Base-by-base conservation (phyloP, 2,329 filamentous ascomycete species). In the Colletotrichum kahawae region DNA sequence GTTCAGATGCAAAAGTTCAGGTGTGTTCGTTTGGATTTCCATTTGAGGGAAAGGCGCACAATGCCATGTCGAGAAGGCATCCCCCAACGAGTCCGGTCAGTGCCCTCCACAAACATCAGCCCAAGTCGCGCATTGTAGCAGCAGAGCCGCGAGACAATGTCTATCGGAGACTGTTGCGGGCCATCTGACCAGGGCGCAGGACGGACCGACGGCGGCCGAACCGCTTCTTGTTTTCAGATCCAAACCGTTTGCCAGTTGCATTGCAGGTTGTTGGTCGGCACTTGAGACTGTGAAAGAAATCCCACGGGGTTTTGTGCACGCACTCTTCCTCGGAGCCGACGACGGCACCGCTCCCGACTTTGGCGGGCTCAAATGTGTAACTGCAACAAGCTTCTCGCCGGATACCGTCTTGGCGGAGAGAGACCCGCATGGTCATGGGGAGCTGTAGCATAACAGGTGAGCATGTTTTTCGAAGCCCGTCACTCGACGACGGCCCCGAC, bases 1-100 rank as follows among this genome's bases (percentile, higher is more conserved):
- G 69, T 72, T 72, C 68, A 75, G 72, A 75, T 48, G 63, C 24
- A 57, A 31, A 67, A 57, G 29, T 72, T 36, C 21, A 72, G 48
- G 34, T 21, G n/a, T 59, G 38, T 48, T 72, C 69, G 72, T 36
- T 64, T 72, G 68, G 34, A 54, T 75, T 75, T 63, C 63, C 57
- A 29, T n/a, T 54, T 51, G 54, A 29, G 36, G n/a, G 38, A 66
- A 56, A 60, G 14, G 34, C 16, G 24, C 34, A 36, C 33, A 56
- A 38, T 31, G 54, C 36, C 62, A 62, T 48, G 48, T 38, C 27
- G 14, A 24, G 43, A 29, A 18, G 18, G 14, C 24, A 34, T 33
- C 38, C 54, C 24, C 36, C 38, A 43, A 38, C 7, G n/a, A 34
- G 60, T 60, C 62, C 60, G 54, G 31, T 56, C 31, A 74, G 54